Evolutionary conservation across 2,329 filamentous ascomycete genomes (phyloP), one percentile per base, ranked within the genome.

Genomic region (Penicillium aurantiogriseum): DNA sequence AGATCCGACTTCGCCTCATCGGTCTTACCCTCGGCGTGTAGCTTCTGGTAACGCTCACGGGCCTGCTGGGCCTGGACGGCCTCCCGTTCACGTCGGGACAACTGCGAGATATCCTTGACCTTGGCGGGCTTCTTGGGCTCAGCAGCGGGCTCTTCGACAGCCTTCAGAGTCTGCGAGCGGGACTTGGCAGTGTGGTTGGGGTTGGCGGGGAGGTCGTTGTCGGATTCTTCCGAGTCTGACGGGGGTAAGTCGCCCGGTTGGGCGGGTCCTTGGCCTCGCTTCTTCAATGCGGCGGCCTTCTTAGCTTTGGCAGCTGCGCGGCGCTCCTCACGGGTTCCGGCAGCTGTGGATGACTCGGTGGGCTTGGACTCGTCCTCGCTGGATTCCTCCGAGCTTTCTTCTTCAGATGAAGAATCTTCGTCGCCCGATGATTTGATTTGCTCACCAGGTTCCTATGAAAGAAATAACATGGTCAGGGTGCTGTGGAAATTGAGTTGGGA

Each of bases 1-100:
- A 97, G 72, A 76, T 99, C 94, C 5, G 90, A 88, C 74, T 91
- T 89, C 47, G 93, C 92, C 81, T 97, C 90, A 60, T 99, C 94
- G 44, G 94, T 97, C 86, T 97, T 97, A 69, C 93, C 93, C 71
- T 92, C 89, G 56, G 92, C 90, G 70, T 97, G 93, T 68, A 97
- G 76, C 78, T 95, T 96, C 81, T 91, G 85, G 72, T 96, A 97
- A 65, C 87, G 84, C 80, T 96, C 92, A 75, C 92, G 92, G 31
- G 91, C 91, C 73, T 93, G 89, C 62, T 89, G 88, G 1, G 92
- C 92, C 78, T 96, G 89, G 35, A 94, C 71, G 2, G 92, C 90
- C 79, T 97, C 88, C 21, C 87, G 79, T 79, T 90, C 88, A 31
- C 86, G 82, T 49, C 88, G 81, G 38, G 84, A 87, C 46, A 90